Percentiles rank a stretch among this genome's conserved stretches.
These are phyloP conservation scores for Dichotomopilus funicola DNA, from an alignment of 2,329 filamentous ascomycete species.

Conservation along the genomic window DNA sequence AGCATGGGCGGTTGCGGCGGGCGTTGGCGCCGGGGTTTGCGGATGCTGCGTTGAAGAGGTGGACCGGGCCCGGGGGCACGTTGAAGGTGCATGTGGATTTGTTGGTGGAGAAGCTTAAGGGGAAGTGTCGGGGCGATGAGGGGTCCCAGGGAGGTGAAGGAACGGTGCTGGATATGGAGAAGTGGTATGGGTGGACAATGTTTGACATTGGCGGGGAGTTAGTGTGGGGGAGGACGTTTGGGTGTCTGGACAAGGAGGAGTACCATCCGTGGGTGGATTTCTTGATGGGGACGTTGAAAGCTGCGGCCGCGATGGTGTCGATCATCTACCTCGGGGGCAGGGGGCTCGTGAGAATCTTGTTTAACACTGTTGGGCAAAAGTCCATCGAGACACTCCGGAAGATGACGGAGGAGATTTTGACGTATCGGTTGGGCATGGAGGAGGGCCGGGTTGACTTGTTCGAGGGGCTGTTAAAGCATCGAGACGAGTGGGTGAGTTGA, in stretches of 20 bases:
- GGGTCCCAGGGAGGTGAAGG: background rate
- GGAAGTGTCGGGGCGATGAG: background rate
- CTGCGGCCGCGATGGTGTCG: background rate
- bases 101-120: slow-evolving; percentile 14
- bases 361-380: background rate
- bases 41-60: slow-evolving; percentile 12
- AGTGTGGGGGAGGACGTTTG: slow-evolving; percentile 23
- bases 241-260: slow-evolving; percentile 16
- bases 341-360: slow-evolving; percentile 5
- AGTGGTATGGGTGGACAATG: slow-evolving; percentile 20
- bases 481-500: slow-evolving; percentile 15
- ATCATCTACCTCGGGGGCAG: slow-evolving; percentile 3
- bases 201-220: slow-evolving; percentile 26
- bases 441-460: slow-evolving; percentile 16
- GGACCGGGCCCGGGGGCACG: slow-evolving; percentile 13
- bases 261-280: background rate
- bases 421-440: slow-evolving; percentile 10
- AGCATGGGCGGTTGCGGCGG: slow-evolving; percentile 15
- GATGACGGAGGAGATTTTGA: slow-evolving; percentile 9
- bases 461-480: slow-evolving; percentile 14
- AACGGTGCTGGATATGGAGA: slow-evolving; percentile 17
- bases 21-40: slow-evolving; percentile 20
- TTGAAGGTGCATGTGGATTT: slow-evolving; percentile 14
- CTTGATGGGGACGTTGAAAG: slow-evolving; percentile 8
- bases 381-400: background rate